Evolutionary conservation across 441 rosid species (phyloP).

Genomic region (Croton laevigatus): DNA sequence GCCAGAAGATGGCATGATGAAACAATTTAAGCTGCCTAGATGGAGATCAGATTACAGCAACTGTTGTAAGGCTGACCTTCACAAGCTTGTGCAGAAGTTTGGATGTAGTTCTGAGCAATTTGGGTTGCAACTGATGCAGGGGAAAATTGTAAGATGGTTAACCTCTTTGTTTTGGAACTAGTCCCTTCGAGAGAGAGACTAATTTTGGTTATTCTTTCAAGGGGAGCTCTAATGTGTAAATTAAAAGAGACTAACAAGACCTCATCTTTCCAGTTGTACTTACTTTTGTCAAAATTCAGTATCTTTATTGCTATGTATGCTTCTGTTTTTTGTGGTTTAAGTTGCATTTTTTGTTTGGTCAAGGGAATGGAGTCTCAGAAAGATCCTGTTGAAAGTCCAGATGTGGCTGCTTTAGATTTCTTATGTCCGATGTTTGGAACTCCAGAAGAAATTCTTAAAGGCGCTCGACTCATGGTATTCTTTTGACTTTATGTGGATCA

Average conservation of each 20-base stretch:
- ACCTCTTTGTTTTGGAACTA: neutral
- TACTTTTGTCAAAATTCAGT: neutral
- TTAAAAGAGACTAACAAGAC: neutral
- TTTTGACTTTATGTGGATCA: conserved; percentile 8
- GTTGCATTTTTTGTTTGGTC: conserved; percentile 17
- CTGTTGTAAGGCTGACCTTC: conserved; percentile 67
- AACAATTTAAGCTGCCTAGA: conserved; percentile 69
- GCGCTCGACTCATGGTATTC: conserved; percentile 81
- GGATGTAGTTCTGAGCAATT: conserved; percentile 85
- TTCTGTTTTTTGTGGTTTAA: conserved; percentile 4
- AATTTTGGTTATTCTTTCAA: neutral
- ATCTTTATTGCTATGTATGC: neutral
- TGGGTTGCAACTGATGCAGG: conserved; percentile 55
- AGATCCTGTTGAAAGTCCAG: conserved; percentile 79
- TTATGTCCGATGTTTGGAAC: conserved; percentile 67
- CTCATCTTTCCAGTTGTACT: neutral
- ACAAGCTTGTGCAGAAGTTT: conserved; percentile 76
- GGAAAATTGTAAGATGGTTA: conserved; percentile 45
- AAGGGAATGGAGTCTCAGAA: conserved; percentile 58
- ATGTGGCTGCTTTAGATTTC: conserved; percentile 67
- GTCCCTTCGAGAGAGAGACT: neutral
- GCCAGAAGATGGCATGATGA: conserved; percentile 58
- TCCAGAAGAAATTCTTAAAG: conserved; percentile 70
- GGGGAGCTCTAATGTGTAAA: neutral
- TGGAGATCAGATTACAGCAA: conserved; percentile 67